Evolutionary conservation across 371 early-diverging fungal species (phyloP).

Genomic region (Blakeslea trispora): DNA sequence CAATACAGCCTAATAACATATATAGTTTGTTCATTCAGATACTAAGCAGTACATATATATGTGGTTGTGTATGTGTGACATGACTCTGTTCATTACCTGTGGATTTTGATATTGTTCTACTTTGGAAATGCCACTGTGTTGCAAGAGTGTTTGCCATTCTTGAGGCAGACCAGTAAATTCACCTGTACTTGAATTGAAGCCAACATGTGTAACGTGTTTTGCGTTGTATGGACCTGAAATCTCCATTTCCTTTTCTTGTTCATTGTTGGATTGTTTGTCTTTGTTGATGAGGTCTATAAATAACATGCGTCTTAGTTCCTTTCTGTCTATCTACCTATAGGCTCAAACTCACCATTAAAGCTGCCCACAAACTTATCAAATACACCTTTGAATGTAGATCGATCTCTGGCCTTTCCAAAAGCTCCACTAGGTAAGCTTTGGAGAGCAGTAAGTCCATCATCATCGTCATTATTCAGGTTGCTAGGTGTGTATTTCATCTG

Average conservation of each 20-base stretch:
- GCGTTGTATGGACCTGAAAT: slow-evolving; percentile 97
- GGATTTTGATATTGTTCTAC: slow-evolving; percentile 95
- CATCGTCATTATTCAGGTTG: neutral
- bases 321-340: too few relatives aligned
- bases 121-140: slow-evolving; percentile 92
- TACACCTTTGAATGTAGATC: slow-evolving; percentile 66
- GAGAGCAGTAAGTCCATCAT: slow-evolving; percentile 20
- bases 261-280: slow-evolving; percentile 38
- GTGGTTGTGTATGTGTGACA: too few relatives aligned
- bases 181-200: slow-evolving; percentile 89
- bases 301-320: too few relatives aligned
- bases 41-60: too few relatives aligned
- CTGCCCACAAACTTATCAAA: slow-evolving; percentile 66
- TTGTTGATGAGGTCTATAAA: slow-evolving; percentile 62
- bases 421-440: slow-evolving; percentile 29
- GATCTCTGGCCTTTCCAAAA: slow-evolving; percentile 46
- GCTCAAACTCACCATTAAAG: slow-evolving; percentile 49
- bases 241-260: slow-evolving; percentile 72
- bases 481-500: slow-evolving; percentile 20
- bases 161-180: slow-evolving; percentile 94
- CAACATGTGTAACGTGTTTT: slow-evolving; percentile 94
- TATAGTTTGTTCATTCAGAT: neutral
- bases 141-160: slow-evolving; percentile 91
- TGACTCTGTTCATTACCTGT: too few relatives aligned
- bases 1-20: slow-evolving; percentile 70